These are phyloP conservation scores for Fusarium staphyleae DNA, from an alignment of 2,329 filamentous ascomycete genomes.

Conservation along the genomic window DNA sequence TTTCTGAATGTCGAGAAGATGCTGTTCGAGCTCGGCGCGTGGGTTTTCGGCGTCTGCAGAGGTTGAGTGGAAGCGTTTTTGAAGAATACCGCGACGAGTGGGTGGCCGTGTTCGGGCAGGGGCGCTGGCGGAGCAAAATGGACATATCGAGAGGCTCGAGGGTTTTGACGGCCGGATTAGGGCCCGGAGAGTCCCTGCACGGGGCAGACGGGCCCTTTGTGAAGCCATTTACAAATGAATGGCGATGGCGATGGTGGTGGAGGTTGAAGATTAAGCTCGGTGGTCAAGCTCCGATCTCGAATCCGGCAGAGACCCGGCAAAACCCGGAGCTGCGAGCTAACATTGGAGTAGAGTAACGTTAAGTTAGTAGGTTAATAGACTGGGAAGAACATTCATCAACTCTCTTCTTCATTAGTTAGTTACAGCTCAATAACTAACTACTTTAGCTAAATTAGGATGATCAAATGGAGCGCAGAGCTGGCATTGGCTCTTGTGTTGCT, in stretches of 20 bases:
- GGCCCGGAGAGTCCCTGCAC: constrained; percentile 40
- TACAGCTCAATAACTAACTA: no score
- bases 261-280: constrained; percentile 25
- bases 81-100: constrained; percentile 34
- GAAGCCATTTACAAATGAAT: constrained; percentile 43
- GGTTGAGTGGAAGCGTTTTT: constrained; percentile 44
- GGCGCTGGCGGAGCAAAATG: constrained; percentile 44
- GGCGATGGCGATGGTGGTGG: constrained; percentile 29
- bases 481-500: no score
- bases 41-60: constrained; percentile 42
- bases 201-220: constrained; percentile 41
- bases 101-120: constrained; percentile 27
- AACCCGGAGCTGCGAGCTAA: constrained; percentile 33
- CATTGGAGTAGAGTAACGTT: no score
- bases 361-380: no score
- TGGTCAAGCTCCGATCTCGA: constrained; percentile 31
- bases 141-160: constrained; percentile 38
- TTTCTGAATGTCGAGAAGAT: constrained; percentile 67
- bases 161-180: constrained; percentile 30
- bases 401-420: no score
- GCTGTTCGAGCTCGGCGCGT: constrained; percentile 63
- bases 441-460: no score
- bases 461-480: no score
- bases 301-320: constrained; percentile 40
- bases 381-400: no score